Percentiles rank a stretch among this genome's conserved stretches.
phyloP scores from a whole-genome alignment of 352 stramenopile genomes.

The Globisporangium iwayamae region DNA sequence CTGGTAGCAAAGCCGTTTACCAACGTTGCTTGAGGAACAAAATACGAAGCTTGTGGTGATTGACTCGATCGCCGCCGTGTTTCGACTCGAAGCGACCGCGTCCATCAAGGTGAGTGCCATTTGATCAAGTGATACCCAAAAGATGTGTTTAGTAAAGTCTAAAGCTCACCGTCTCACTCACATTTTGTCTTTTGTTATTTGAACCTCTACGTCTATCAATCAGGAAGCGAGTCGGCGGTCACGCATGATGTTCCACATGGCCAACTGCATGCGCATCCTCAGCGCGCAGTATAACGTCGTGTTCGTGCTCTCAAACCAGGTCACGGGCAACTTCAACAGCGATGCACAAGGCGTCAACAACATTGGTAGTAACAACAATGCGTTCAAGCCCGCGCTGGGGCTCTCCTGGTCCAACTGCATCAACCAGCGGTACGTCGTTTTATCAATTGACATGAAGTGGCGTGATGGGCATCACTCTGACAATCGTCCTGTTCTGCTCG shows the following conservation, averaged over 20 bases:
- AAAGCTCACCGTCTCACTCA: background rate
- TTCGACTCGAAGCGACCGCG: slow-evolving; percentile 62
- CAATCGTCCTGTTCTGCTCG: background rate
- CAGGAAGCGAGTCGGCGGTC: slow-evolving; percentile 68
- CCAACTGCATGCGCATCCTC: slow-evolving; percentile 83
- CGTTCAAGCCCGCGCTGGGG: slow-evolving; percentile 57
- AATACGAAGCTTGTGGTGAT: slow-evolving; percentile 80
- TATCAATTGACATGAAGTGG: background rate
- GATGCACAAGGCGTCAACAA: slow-evolving; percentile 9
- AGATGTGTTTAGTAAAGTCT: background rate
- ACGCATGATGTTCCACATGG: slow-evolving; percentile 76
- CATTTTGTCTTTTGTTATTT: background rate
- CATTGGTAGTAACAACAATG: slow-evolving; percentile 13
- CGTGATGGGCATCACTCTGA: background rate
- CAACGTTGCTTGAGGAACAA: slow-evolving; percentile 58
- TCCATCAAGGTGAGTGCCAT: slow-evolving; percentile 52
- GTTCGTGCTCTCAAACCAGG: slow-evolving; percentile 79
- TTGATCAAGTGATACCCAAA: background rate
- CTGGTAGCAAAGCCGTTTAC: slow-evolving; percentile 61
- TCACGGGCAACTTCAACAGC: slow-evolving; percentile 62
- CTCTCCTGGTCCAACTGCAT: slow-evolving; percentile 84
- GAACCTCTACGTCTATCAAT: background rate
- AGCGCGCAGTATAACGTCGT: slow-evolving; percentile 73
- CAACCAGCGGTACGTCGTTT: slow-evolving; percentile 63
- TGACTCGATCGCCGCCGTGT: slow-evolving; percentile 76